Evolutionary conservation across 2,329 filamentous ascomycete genomes (phyloP), one percentile per base, ranked within the genome.

Genomic region (Hirsutella thompsonii): DNA sequence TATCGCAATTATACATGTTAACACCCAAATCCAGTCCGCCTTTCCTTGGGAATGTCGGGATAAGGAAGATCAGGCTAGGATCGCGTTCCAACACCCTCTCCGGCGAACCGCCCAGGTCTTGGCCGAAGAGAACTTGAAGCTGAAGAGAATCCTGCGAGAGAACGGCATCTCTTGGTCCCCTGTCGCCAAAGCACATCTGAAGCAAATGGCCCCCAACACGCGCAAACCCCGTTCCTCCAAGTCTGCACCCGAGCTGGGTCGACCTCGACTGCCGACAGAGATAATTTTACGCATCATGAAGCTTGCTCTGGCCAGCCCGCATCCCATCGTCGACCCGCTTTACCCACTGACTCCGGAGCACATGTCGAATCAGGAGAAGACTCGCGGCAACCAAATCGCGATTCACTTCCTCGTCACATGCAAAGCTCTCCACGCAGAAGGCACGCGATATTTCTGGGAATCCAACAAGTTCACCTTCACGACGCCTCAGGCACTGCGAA

Each of bases 391-490:
- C 42, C 63, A 70, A 46, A 62, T 76, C 41, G 67, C 71, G 41
- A 71, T 75, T 37, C 62, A 72, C 47, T 69, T 74, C 39, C 56
- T 77, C 3, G 61, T 64, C 4, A 71, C 71, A 3, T 74, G 68
- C 54, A 69, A 56, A 47, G 64, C 67, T 14, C 68, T 72, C 43
- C 50, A 67, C 29, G 47, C 55, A 3, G 73, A 77, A 49, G 73
- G 72, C 29, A 66, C 56, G 13, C 64, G 60, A 16, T 60, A 66
- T 38, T 46, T 77, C 10, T 74, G 73, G 68, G 56, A 61, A 20
- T 67, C 62, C 39, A 77, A 77, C 50, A 55, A 56, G 0, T 76
- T 76, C 47, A 55, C 66, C 20, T 77, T 77, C 55, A 77, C 73
- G 0, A 68, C 61, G n/a, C 65, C 65, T 20, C 60, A 66, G 30